Evolutionary conservation across 2,329 filamentous ascomycete species (phyloP), one percentile per base, ranked within the genome.

Genomic region (Nannizziopsis barbatae): DNA sequence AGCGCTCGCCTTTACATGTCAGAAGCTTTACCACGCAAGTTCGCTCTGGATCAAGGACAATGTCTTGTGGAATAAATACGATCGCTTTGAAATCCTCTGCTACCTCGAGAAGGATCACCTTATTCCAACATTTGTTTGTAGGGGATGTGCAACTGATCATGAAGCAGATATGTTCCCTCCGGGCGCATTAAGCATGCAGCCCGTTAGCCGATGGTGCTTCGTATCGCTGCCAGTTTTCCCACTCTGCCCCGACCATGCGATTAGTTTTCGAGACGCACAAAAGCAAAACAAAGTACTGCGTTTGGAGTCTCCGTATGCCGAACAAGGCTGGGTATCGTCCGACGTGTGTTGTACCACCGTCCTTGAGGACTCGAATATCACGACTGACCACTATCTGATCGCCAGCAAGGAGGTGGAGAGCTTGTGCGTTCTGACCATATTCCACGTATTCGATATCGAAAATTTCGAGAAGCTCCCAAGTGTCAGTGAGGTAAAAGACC

Each of bases 21-120:
- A 35, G 12, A 32, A 41, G 11, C 31, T 47, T 15, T 47, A 33
- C 30, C 9, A 47, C 10, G 17, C 12, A 15, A 47, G 45, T 7
- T 3, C 33, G 8, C 10, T 30, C 12, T 47, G 45, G 45, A 10
- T 41, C 12, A 14, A 17, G 6, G 14, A 32, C n/a, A 11, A 27
- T 3, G 22, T 27, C 7, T 27, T 27, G 7, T 27, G 22, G 22
- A 7, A 7, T 27, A 27, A 27, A 27, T 27, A 7, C 4, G 45
- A 47, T 30, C 31, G 17, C 11, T 47, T 47, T n/a, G 45, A 47
- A 22, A n/a, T 18, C 17, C 37, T 47, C 17, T 47, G 30, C 30
- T 12, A 41, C 9, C 38, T 47, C 12, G 45, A 47, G 12, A 42
- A 31, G 12, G 37, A 35, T n/a, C 14, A 22, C 2, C 14, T 42